Base-by-base conservation (phyloP, 345 rosid genomes). In the Gossypium ekmanianum region DNA sequence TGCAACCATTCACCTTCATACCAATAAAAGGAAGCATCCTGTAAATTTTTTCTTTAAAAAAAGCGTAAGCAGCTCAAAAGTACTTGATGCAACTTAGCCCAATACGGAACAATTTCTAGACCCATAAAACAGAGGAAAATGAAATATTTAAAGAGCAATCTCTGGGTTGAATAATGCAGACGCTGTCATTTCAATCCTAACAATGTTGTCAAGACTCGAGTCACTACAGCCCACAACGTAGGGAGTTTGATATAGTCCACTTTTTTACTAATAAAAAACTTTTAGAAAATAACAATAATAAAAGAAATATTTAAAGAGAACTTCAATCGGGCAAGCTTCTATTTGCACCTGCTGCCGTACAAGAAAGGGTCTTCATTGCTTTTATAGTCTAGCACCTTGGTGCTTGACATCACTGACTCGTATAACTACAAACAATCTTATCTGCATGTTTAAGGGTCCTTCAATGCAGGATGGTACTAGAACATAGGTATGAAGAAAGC, bases 1-100 rank as follows among this genome's bases (percentile, higher is more conserved):
- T 85, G 92, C 73, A 90, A 88, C 98, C 98, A 94, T 83, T 92
- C 98, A 81, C 98, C 98, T 87, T 92, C 98, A 80, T 94, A 94
- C 86, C 97, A 92, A 81, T 22, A 55, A 27, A 55, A 72, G 74
- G 18, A 74, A 74, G 26, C 18, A 47, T 48, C 14, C 41, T 9
- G 54, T 55, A 55, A 72, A 27, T 16, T 48, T 34, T 34, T 34
- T 5, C 41, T 5, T 5, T 34, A 34, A 34, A 34, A 34, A 34
- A 34, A 34, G 41, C 41, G 1, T 34, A 4, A 34, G 41, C 20
- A 58, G 3, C 39, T 22, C 9, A 72, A 3, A 58, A 22, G n/a
- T 13, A 43, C 22, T 20, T 22, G 9, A 57, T 43, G 39, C 12
- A 58, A 34, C 18, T 72, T 43, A 73, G 24, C 66, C 13, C 41